These are phyloP conservation scores for Geotrichum reessii DNA, from an alignment of 1,139 yeast species.

Conservation along the genomic window DNA sequence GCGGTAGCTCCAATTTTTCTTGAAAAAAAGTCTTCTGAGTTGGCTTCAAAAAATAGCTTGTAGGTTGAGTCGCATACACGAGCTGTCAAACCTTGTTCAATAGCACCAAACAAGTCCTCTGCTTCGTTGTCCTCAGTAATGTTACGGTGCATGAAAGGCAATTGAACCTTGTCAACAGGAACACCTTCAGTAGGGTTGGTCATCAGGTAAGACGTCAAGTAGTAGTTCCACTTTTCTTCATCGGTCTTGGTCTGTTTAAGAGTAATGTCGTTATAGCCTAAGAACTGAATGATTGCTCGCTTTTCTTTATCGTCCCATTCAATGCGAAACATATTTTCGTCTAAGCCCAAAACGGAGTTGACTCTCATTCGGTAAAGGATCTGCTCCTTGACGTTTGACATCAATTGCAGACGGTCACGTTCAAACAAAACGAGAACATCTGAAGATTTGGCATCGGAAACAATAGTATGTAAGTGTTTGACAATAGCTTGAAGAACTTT, in stretches of 20 bases:
- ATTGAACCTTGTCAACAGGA: constrained; percentile 64
- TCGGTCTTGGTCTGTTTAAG: constrained; percentile 67
- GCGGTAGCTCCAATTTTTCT: constrained; percentile 21
- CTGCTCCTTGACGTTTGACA: constrained; percentile 71
- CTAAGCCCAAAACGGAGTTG: constrained; percentile 70
- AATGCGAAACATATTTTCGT: constrained; percentile 89
- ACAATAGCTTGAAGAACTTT: constrained; percentile 86
- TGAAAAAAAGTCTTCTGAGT: constrained; percentile 76
- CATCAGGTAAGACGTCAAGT: constrained; percentile 86
- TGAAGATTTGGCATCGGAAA: constrained; percentile 75
- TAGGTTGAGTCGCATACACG: constrained; percentile 76
- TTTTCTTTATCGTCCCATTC: constrained; percentile 53
- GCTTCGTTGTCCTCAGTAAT: constrained; percentile 32
- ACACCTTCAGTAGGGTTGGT: constrained; percentile 97
- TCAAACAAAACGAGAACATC: constrained; percentile 80
- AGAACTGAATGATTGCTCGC: constrained; percentile 69
- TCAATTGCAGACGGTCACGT: constrained; percentile 57
- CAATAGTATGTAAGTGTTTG: constrained; percentile 76
- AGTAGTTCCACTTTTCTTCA: constrained; percentile 86
- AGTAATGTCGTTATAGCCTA: constrained; percentile 83
- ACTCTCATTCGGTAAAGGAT: constrained; percentile 86
- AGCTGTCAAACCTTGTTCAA: constrained; percentile 70
- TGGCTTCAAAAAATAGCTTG: constrained; percentile 72
- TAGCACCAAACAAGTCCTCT: constrained; percentile 30
- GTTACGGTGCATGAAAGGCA: constrained; percentile 60